phyloP scores from a whole-genome alignment of 176 grass and related monocot species.

The Carex scoparia region DNA sequence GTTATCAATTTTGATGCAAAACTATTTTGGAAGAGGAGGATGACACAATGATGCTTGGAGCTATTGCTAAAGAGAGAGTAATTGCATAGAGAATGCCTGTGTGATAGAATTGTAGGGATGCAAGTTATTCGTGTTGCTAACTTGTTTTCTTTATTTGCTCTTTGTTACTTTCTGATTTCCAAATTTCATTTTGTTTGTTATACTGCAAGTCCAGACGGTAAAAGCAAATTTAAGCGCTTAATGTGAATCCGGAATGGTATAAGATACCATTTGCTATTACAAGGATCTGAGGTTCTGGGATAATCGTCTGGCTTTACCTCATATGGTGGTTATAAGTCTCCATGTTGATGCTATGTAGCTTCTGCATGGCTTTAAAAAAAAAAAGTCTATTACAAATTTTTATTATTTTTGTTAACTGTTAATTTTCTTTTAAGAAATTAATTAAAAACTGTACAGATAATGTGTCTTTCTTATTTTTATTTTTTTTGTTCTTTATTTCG shows the following conservation, averaged over 20 bases:
- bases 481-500: neutral
- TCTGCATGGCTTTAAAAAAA: too few species aligned
- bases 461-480: neutral
- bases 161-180: neutral
- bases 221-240: neutral
- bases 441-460: neutral
- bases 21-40: neutral
- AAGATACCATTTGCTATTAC: neutral
- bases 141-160: neutral
- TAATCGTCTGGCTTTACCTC: neutral
- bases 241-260: neutral
- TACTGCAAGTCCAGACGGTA: neutral
- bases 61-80: constrained; percentile 2
- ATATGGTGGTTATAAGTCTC: neutral
- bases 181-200: neutral
- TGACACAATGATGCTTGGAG: constrained; percentile 21
- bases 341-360: neutral
- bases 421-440: neutral
- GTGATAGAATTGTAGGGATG: constrained; percentile 35
- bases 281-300: neutral
- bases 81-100: constrained; percentile 27
- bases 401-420: neutral
- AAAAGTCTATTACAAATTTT: neutral
- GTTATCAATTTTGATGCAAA: constrained; percentile 9
- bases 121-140: neutral